Base-by-base conservation (phyloP, 2,329 filamentous ascomycete genomes). In the Fusarium sp. region DNA sequence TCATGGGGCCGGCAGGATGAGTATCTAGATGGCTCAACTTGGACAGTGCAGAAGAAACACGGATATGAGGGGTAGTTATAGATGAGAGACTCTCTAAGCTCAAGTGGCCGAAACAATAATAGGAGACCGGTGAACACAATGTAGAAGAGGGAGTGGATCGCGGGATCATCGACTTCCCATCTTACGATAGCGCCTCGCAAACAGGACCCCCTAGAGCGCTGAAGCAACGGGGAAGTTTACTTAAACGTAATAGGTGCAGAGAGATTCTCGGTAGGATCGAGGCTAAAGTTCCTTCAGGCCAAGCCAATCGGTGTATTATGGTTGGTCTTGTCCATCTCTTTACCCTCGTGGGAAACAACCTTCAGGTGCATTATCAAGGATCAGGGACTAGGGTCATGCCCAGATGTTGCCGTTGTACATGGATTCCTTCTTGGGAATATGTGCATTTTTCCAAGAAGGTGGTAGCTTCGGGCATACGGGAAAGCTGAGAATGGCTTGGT, bases 161-260 rank as follows among this genome's bases (percentile, higher is more conserved):
- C 65, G 47, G 60, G 60, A 63, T 51, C 47, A 71, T 71, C 59
- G 42, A 65, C 55, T 56, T 57, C 49, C 50, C 51, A 61, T 72
- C 56, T 71, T 71, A 72, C 66, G 68, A 72, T 72, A 48, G 55
- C 57, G 65, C 43, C 51, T 72, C 41, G 49, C 21, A 23, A 41
- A 32, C 54, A 69, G 50, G 62, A 55, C 43, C 62, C 65, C 57
- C 57, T 23, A 28, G 62, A 40, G 30, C 20, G 49, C 30, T 62
- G 49, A 59, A 63, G 49, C 41, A 47, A 55, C 16, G 25, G 53
- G 42, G 53, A 28, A 18, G 18, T 28, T 45, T 53, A 32, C 30
- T 21, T 3, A 7, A 14, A 21, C 12, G 34, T n/a, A 6, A 53
- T 53, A 53, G 49, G 34, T 53, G 18, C 13, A 25, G 5, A 27